Percentiles rank a stretch among this genome's conserved stretches.
phyloP scores from a whole-genome alignment of 108 stramenopile species.

The Nitzschia sp. region DNA sequence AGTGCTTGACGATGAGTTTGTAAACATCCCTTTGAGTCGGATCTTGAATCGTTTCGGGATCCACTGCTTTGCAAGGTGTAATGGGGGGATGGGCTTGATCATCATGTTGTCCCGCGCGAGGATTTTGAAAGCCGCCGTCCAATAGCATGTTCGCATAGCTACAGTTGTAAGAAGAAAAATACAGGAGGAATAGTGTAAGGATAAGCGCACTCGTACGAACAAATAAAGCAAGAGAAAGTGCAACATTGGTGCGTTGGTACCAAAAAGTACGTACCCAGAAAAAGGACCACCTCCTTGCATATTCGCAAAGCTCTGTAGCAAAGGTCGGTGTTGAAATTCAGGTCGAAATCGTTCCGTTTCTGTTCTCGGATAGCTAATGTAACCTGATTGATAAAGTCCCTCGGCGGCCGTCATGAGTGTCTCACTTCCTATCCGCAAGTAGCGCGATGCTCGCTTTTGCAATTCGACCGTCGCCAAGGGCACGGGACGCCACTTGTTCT shows the following conservation, averaged over 20 bases:
- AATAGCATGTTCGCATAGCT: constrained; percentile 69
- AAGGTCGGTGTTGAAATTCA: constrained; percentile 80
- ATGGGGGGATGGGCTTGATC: constrained; percentile 99
- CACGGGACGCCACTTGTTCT: constrained; percentile 90
- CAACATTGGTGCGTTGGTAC: no score
- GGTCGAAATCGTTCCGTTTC: constrained; percentile 95
- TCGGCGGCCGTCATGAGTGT: constrained; percentile 95
- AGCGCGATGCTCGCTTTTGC: constrained; percentile 93
- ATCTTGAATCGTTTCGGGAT: constrained; percentile 73
- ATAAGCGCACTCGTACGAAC: background rate
- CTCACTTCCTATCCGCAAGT: constrained; percentile 87
- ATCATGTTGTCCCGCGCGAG: constrained; percentile 84
- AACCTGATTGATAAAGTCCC: constrained; percentile 91
- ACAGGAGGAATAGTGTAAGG: no score
- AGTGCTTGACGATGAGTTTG: constrained; percentile 92
- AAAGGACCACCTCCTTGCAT: constrained; percentile 21
- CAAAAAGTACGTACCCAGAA: constrained; percentile 15
- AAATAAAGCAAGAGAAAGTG: background rate
- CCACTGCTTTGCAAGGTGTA: constrained; percentile 94
- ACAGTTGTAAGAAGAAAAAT: background rate
- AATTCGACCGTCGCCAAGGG: constrained; percentile 97
- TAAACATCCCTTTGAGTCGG: constrained; percentile 81
- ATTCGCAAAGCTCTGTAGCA: constrained; percentile 73
- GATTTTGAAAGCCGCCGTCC: constrained; percentile 73
- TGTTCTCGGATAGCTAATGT: constrained; percentile 95